A percentile compares a stretch with the other conserved stretches of the same genome.
phyloP scores from a whole-genome alignment of 305 asterid species.

The Fraxinus floribunda region DNA sequence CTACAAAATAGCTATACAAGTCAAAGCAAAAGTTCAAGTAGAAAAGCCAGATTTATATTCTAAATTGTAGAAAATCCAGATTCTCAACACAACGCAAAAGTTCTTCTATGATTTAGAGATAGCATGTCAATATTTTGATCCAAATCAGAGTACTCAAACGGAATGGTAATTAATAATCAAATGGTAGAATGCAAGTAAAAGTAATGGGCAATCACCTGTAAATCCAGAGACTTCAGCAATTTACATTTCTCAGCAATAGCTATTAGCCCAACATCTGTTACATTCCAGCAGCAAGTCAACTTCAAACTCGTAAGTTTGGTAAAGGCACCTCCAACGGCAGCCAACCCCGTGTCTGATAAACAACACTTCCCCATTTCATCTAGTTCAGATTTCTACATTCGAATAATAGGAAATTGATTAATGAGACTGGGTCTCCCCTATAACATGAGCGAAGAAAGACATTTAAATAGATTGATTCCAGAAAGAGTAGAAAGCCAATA shows the following conservation, averaged over 20 bases:
- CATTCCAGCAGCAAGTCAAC: conserved; percentile 46
- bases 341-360: conserved; percentile 37
- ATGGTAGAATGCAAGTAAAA: too few relatives aligned
- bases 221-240: background rate
- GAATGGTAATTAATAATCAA: background rate
- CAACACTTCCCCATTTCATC: background rate
- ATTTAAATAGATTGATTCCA: background rate
- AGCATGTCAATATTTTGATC: too few relatives aligned
- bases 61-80: too few relatives aligned
- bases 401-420: background rate
- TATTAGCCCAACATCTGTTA: conserved; percentile 39
- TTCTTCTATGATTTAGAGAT: too few relatives aligned
- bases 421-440: background rate
- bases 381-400: background rate
- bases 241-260: conserved; percentile 24
- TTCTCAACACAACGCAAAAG: too few relatives aligned
- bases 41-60: background rate
- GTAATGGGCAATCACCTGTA: background rate
- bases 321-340: conserved; percentile 40
- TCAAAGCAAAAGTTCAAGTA: background rate
- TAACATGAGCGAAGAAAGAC: background rate
- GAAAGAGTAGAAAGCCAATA: background rate
- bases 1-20: background rate
- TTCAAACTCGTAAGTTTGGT: conserved; percentile 40
- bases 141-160: too few relatives aligned